phyloP scores from a whole-genome alignment of 2,329 filamentous ascomycete species.

The Claviceps pusilla region DNA sequence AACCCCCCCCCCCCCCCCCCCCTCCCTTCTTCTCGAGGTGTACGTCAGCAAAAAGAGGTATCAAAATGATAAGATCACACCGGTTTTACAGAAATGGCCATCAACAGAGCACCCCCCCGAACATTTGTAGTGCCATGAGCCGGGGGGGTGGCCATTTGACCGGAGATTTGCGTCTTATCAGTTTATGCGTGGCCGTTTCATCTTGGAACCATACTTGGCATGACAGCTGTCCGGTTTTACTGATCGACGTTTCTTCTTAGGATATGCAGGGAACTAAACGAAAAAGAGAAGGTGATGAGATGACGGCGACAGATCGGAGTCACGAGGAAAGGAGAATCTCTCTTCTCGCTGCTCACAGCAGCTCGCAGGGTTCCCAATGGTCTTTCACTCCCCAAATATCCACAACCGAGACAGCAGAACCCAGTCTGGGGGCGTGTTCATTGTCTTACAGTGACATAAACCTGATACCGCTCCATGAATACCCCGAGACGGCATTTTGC shows the following conservation, averaged over 20 bases:
- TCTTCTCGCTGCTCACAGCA: neutral
- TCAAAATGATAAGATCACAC: neutral
- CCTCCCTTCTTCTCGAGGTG: neutral
- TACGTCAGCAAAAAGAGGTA: neutral
- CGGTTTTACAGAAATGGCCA: neutral
- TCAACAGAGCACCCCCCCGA: neutral
- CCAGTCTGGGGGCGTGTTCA: neutral
- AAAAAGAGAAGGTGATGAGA: neutral
- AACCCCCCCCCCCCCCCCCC: too few species aligned
- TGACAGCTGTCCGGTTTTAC: neutral
- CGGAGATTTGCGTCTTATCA: neutral
- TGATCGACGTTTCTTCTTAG: neutral
- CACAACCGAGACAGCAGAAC: neutral
- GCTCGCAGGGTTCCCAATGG: neutral
- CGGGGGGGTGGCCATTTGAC: neutral
- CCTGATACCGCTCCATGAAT: neutral
- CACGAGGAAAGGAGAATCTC: too few species aligned
- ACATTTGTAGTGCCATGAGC: neutral
- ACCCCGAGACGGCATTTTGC: constrained; percentile 1
- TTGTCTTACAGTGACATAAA: constrained; percentile 1
- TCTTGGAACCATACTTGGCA: neutral
- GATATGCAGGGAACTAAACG: constrained; percentile 2
- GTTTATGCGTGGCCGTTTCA: neutral
- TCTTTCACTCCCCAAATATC: neutral
- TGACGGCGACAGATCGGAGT: neutral